Base-by-base conservation (phyloP, 352 stramenopile species). In the Pythium graminicola region DNA sequence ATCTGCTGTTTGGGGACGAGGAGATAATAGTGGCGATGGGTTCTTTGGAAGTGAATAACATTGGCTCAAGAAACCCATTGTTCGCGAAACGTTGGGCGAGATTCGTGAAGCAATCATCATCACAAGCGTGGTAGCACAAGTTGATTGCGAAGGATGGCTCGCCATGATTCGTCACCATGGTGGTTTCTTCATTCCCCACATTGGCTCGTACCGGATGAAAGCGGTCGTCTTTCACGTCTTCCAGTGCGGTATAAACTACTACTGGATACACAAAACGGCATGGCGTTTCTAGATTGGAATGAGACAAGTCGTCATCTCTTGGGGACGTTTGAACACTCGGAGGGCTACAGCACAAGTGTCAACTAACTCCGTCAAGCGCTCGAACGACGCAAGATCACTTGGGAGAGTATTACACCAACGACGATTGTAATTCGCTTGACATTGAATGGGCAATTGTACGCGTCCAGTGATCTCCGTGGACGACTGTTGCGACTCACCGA, bases 41-140 rank as follows among this genome's bases (percentile, higher is more conserved):
- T 27, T 51, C 19, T 40, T 41, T 27, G 28, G 17, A 13, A 29
- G 13, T 8, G 44, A 51, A 2, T 19, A 27, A 31, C 29, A 19
- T 10, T 51, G 44, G 28, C 6, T 51, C 28, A 19, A 19, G 8
- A 51, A 51, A 27, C 28, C 44, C 3, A 20, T 9, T 6, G 43
- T 50, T 6, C 26, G n/a, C 29, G 4, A 26, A 23, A n/a, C 43
- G 17, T 6, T 26, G 36, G 6, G 9, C 26, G 14, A 4, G 28
- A 16, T 31, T 22, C 73, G 23, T 7, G 48, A 54, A 17, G 48
- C 48, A 3, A 54, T 54, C 17, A 20, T 36, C 3, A 17, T 47
- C 36, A 41, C 49, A 20, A 48, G 26, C 27, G 4, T 55, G 26
- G 49, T 55, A 6, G 49, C 36, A n/a, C 22, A 38, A 36, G n/a